Evolutionary conservation across 305 asterid genomes (phyloP).

Genomic region (Fraxinus sp.): DNA sequence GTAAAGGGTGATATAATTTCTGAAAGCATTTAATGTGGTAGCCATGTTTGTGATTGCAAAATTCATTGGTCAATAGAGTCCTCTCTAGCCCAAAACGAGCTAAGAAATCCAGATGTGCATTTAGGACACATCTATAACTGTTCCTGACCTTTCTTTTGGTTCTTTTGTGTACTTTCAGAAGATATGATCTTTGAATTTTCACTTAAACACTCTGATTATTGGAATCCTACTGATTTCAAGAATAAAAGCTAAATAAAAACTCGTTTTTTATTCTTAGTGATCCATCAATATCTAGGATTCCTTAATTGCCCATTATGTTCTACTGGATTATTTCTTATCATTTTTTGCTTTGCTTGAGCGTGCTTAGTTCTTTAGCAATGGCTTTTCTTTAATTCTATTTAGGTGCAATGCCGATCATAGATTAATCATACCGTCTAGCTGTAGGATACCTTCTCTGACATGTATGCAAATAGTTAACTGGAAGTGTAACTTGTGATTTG

Average conservation of each 20-base stretch:
- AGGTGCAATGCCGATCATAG: neutral
- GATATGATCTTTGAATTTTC: neutral
- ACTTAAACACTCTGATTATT: neutral
- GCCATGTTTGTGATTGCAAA: neutral
- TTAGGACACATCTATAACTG: neutral
- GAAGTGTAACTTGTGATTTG: neutral
- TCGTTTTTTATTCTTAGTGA: neutral
- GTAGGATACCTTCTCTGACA: neutral
- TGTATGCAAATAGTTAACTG: neutral
- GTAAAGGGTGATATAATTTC: neutral
- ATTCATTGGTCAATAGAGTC: neutral
- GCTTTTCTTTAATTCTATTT: neutral
- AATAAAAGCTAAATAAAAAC: neutral
- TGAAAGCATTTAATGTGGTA: neutral
- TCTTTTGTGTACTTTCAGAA: neutral
- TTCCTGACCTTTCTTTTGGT: neutral
- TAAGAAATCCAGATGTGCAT: neutral
- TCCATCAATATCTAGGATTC: constrained; percentile 11
- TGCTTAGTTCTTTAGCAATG: neutral
- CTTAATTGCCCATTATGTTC: constrained; percentile 12
- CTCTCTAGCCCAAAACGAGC: neutral
- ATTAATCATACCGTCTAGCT: neutral
- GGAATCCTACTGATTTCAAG: neutral
- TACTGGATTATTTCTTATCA: constrained; percentile 3
- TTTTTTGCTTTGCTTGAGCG: neutral